Conservation (phyloP, 1,284 basidiomycete genomes). For the Lignosus rhinocerotis region DNA sequence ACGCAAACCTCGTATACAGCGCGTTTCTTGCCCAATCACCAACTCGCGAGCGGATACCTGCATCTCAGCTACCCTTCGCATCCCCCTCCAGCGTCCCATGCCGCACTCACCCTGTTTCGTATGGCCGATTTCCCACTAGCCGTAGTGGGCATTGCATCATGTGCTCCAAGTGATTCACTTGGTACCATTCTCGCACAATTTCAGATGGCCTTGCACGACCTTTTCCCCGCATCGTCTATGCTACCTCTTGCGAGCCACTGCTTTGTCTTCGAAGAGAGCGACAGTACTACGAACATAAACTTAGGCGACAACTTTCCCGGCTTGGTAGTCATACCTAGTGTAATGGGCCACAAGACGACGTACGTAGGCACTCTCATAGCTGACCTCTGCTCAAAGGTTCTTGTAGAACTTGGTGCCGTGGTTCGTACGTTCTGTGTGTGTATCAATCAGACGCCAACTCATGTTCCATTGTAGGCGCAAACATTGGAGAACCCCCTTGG, state of each 20-base stretch:
- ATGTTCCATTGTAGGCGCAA: constrained; percentile 48
- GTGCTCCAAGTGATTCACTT: constrained; percentile 57
- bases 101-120: constrained; percentile 63
- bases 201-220: constrained; percentile 57
- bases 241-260: constrained; percentile 78
- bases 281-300: constrained; percentile 54
- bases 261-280: constrained; percentile 78
- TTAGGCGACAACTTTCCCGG: constrained; percentile 60
- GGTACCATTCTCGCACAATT: constrained; percentile 67
- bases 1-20: constrained; percentile 40
- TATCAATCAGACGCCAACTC: constrained; percentile 17
- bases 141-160: constrained; percentile 75
- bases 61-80: constrained; percentile 74
- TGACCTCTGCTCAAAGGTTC: constrained; percentile 81
- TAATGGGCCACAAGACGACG: constrained; percentile 78
- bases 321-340: constrained; percentile 71
- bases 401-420: constrained; percentile 80
- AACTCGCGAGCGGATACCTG: constrained; percentile 67
- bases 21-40: constrained; percentile 78
- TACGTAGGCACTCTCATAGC: constrained; percentile 86
- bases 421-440: constrained; percentile 41
- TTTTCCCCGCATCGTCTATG: constrained; percentile 63
- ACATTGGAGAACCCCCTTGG: constrained; percentile 69
- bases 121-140: constrained; percentile 80
- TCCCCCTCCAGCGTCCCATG: constrained; percentile 61